A percentile compares a stretch with the other conserved stretches of the same genome.
Conservation (phyloP, 1,284 basidiomycete species). For the Leccinum holopus region DNA sequence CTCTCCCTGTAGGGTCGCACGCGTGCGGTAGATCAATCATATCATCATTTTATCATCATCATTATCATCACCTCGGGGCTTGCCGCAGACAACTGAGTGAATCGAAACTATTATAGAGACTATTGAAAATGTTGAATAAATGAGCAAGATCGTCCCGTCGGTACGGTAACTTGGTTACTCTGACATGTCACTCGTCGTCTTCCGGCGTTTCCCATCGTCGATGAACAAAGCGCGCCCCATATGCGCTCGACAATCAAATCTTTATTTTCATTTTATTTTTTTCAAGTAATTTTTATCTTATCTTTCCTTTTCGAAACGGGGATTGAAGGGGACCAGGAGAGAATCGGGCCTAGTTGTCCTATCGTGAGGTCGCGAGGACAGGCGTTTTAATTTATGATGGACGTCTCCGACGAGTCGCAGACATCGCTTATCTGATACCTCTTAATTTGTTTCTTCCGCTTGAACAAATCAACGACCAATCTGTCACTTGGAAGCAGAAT, state of each 20-base stretch:
- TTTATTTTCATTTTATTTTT: neutral
- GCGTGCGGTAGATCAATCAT: neutral
- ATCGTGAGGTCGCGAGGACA: neutral
- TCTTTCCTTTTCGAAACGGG: neutral
- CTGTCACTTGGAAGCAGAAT: neutral
- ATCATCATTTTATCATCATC: neutral
- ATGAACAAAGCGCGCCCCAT: neutral
- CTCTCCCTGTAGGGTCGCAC: neutral
- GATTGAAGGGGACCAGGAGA: neutral
- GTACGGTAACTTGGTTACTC: neutral
- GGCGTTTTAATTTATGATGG: neutral
- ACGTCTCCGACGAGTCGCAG: neutral
- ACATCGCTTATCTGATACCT: constrained; percentile 2
- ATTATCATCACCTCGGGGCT: neutral
- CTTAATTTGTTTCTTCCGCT: neutral
- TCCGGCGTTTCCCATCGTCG: neutral
- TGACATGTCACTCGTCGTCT: neutral
- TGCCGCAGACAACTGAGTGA: neutral
- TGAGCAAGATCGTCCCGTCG: neutral
- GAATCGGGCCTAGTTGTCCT: neutral
- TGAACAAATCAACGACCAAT: neutral
- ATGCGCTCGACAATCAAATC: neutral
- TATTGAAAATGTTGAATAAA: neutral
- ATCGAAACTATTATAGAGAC: neutral
- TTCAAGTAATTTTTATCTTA: neutral